Evolutionary conservation across 2,329 filamentous ascomycete genomes (phyloP).

Genomic region (Cordyceps pruinosa): DNA sequence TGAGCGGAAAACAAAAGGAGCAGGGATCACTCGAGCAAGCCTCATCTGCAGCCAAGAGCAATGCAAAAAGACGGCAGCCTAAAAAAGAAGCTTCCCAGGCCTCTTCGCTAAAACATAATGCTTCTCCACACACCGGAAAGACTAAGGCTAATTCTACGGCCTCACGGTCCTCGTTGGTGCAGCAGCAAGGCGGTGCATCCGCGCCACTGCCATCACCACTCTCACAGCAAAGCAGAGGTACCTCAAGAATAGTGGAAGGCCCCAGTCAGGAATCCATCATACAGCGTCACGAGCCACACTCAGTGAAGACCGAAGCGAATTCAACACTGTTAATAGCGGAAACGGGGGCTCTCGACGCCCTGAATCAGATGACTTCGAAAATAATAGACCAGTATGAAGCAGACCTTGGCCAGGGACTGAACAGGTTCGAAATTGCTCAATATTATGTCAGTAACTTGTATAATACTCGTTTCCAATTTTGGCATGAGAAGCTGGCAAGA

Average conservation of each 20-base stretch:
- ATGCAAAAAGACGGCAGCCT: neutral
- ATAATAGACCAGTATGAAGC: constrained; percentile 28
- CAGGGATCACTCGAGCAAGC: neutral
- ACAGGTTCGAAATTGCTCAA: constrained; percentile 20
- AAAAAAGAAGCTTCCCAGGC: neutral
- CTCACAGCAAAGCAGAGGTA: too few relatives aligned
- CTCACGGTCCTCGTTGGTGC: too few relatives aligned
- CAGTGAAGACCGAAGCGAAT: neutral
- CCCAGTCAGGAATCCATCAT: too few relatives aligned
- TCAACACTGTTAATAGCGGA: constrained; percentile 22
- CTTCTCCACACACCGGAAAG: too few relatives aligned
- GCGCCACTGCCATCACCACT: too few relatives aligned
- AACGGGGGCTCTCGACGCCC: constrained; percentile 17
- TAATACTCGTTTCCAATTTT: constrained; percentile 23
- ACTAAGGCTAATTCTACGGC: neutral
- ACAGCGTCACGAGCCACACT: neutral
- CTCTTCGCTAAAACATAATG: neutral
- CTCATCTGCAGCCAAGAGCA: neutral
- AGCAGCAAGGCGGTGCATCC: too few relatives aligned
- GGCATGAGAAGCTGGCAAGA: constrained; percentile 21
- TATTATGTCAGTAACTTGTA: constrained; percentile 27
- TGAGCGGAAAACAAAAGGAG: neutral
- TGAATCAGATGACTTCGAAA: constrained; percentile 20
- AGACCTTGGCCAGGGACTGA: constrained; percentile 20
- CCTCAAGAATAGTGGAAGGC: neutral